These are phyloP conservation scores for Hypomontagnella monticulosa DNA, from an alignment of 495 filamentous ascomycete genomes.

Conservation along the genomic window DNA sequence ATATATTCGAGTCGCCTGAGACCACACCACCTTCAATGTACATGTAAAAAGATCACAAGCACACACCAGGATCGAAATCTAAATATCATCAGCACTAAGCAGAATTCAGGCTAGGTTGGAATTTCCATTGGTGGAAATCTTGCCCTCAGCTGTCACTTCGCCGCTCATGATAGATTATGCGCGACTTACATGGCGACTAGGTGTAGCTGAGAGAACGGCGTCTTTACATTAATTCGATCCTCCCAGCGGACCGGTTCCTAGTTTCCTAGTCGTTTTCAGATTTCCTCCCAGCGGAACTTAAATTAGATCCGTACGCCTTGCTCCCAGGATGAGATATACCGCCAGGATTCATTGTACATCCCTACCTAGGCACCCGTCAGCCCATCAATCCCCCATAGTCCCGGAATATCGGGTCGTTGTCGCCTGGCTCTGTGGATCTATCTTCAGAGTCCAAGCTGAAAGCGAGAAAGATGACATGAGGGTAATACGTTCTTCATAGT, in stretches of 20 bases:
- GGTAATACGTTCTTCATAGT: background rate
- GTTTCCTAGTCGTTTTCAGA: slow-evolving; percentile 8
- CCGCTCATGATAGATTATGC: slow-evolving; percentile 6
- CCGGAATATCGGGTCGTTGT: slow-evolving; percentile 22
- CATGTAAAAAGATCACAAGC: background rate
- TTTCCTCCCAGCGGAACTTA: slow-evolving; percentile 1
- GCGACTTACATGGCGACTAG: background rate
- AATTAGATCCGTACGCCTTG: slow-evolving; percentile 14
- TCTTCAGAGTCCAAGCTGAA: background rate
- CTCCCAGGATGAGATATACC: background rate
- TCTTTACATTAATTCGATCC: slow-evolving; percentile 3
- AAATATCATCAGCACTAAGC: slow-evolving; percentile 3
- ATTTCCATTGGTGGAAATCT: slow-evolving; percentile 16
- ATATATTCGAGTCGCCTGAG: background rate
- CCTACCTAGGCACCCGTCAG: background rate
- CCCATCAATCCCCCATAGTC: slow-evolving; percentile 4
- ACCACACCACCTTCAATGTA: background rate
- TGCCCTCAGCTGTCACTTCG: background rate
- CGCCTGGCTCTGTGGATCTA: background rate
- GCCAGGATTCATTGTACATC: background rate
- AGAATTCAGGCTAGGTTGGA: background rate
- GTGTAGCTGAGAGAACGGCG: slow-evolving; percentile 20
- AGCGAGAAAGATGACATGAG: slow-evolving; percentile 2
- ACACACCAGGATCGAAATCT: background rate
- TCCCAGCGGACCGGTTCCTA: slow-evolving; percentile 26